These are phyloP conservation scores for Vicia sativa DNA, from an alignment of 306 rosid genomes.

Conservation along the genomic window DNA sequence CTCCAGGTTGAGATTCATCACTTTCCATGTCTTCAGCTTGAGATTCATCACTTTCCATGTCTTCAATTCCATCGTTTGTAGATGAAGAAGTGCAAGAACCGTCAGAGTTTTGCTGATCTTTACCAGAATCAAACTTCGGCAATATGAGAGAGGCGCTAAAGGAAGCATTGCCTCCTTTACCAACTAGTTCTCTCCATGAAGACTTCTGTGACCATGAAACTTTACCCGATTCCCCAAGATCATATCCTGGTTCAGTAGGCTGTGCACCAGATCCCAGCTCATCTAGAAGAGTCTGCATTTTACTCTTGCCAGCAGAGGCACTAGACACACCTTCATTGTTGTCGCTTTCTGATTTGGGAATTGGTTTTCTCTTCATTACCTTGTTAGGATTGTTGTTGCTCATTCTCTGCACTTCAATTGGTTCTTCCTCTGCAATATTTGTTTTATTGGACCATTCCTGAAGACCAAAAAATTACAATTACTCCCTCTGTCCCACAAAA, in stretches of 20 bases:
- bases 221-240: constrained; percentile 36
- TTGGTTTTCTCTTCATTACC: constrained; percentile 52
- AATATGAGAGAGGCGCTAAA: constrained; percentile 57
- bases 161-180: constrained; percentile 46
- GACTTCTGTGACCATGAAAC: constrained; percentile 76
- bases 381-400: constrained; percentile 40
- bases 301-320: constrained; percentile 36
- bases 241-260: constrained; percentile 40
- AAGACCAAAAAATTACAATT: constrained; percentile 35
- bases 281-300: constrained; percentile 32
- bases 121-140: constrained; percentile 38
- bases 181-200: constrained; percentile 77
- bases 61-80: constrained; percentile 29
- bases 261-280: constrained; percentile 41
- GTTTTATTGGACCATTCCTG: constrained; percentile 50
- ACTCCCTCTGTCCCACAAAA: not conserved
- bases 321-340: constrained; percentile 38
- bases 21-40: constrained; percentile 32
- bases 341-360: constrained; percentile 29
- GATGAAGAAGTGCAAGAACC: constrained; percentile 26
- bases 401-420: constrained; percentile 36
- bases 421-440: constrained; percentile 39
- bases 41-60: constrained; percentile 28
- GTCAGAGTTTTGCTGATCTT: constrained; percentile 36
- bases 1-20: constrained; percentile 14